Evolutionary conservation across 768 basidiomycete species (phyloP), one percentile per base, ranked within the genome.

Genomic region (Auricularia cornea): DNA sequence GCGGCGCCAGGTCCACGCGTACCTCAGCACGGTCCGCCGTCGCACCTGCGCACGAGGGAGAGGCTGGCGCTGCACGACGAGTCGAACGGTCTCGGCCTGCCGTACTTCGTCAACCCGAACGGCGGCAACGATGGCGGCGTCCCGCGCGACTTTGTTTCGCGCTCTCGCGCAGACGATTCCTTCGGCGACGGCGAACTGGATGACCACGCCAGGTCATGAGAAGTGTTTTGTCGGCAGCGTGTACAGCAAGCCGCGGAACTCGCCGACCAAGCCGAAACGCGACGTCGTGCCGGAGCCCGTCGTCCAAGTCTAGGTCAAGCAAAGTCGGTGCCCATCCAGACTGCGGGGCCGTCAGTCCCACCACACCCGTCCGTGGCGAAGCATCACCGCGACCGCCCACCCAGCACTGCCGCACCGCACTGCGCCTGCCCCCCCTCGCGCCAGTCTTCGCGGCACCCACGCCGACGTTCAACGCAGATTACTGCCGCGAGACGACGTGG

Each of bases 21-120:
- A 99, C 75, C 85, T 99, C 59, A 97, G 98, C 81, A 99, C n/a
- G 98, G 77, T 99, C 98, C 73, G 96, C 95, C 20, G 94, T 99
- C 41, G 81, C 95, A 41, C 97, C 97, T 2, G 87, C 81, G 64
- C 87, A 98, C 71, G 97, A 99, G 75, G 97, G 97, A 23, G 96
- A 98, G 97, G 97, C 95, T 98, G 48, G 95, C 95, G 18, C 78
- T 99, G 59, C 94, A 98, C 68, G 97, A 99, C 74, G 97, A 99
- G 76, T 93, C 97, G 10, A 98, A 96, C 69, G 97, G 97, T 29
- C 84, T 98, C 20, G 97, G 97, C 1, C 84, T 95, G 60, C 87
- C 90, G 11, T 95, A 90, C 76, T 92, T 97, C 48, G 89, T 90
- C 64, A 99, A 99, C 74, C 91, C 94, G 32, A 96, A 96, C 64